Evolutionary conservation across 805 yeast genomes (phyloP).

Genomic region (Sugiyamaella boreocaroliniensis): DNA sequence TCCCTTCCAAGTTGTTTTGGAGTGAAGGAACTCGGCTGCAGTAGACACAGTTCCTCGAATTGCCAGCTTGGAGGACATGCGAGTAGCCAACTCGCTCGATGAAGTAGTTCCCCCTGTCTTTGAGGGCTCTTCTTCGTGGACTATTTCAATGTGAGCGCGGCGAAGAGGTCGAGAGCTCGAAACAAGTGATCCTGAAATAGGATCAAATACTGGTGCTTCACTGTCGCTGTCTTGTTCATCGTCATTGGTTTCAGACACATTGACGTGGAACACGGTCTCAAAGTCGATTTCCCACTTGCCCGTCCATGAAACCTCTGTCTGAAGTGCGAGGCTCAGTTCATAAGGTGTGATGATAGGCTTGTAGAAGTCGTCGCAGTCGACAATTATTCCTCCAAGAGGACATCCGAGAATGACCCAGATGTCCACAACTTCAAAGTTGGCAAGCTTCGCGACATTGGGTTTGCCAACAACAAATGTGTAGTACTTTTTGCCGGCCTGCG

Average conservation of each 20-base stretch:
- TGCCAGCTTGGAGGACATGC: constrained; percentile 51
- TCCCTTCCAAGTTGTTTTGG: constrained; percentile 72
- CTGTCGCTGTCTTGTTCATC: constrained; percentile 34
- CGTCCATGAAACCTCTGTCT: constrained; percentile 75
- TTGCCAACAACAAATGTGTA: constrained; percentile 95
- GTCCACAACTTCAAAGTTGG: constrained; percentile 91
- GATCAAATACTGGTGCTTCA: constrained; percentile 78
- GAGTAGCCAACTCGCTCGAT: constrained; percentile 33
- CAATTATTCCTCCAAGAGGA: constrained; percentile 83
- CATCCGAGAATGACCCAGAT: constrained; percentile 95
- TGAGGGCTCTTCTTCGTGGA: constrained; percentile 29
- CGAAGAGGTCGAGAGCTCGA: constrained; percentile 68
- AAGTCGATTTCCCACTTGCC: constrained; percentile 91
- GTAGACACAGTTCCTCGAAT: constrained; percentile 81
- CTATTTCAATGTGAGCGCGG: constrained; percentile 57
- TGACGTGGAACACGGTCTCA: constrained; percentile 43
- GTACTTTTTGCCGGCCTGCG: constrained; percentile 77
- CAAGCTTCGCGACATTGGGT: constrained; percentile 94
- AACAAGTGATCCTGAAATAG: constrained; percentile 75
- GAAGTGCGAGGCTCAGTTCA: constrained; percentile 76
- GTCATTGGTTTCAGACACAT: constrained; percentile 19
- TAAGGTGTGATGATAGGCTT: constrained; percentile 93
- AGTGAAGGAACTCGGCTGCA: constrained; percentile 70
- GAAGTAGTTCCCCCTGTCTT: not conserved
- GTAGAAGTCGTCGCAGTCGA: constrained; percentile 71